Base-by-base conservation (phyloP, 2,329 filamentous ascomycete genomes). In the Plenodomus tracheiphilus region DNA sequence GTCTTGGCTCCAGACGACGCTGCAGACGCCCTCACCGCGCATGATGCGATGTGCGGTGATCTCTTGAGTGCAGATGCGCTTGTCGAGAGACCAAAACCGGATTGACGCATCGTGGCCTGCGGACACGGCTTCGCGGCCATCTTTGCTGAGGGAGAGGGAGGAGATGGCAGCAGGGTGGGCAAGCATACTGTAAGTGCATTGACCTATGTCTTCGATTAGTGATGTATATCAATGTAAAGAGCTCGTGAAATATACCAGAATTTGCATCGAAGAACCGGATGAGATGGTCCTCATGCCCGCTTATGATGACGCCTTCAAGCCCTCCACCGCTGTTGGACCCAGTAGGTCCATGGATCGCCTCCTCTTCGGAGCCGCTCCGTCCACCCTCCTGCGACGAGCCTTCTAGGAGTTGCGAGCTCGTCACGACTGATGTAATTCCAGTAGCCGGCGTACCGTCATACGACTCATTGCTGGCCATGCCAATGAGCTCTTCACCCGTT, bases 151-250 rank as follows among this genome's bases (percentile, higher is more conserved):
- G 0, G 91, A 95, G 4, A 99, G 81, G 20, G 89, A 88, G 1
- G 94, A 95, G 59, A 99, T 97, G 47, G 94, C 87, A 2, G 92
- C 88, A 0, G 94, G 91, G 64, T 99, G 94, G 5, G 94, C 94
- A 51, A 97, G 85, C 94, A 99, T 99, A 66, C 89, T 95, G 75
- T 99, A 99, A 56, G 94, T 97, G 76, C 92, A 97, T 91, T 99
- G 94, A 48, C 94, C 94, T 97, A 58, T 16, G 43, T 16, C 19
- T 1, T 17, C 25, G 11, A 28, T 55, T 45, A 55, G 49, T 21
- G 2, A 19, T 4, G n/a, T 32, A 5, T n/a, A 40, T 60, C 40
- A 53, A 36, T 16, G 28, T 4, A 15, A 10, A 25, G 22, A 32
- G 8, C 6, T 15, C 15, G 28, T 13, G 13, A 41, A 36, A 84